Percentiles rank a stretch among this genome's conserved stretches.
Conservation (phyloP, 2,329 filamentous ascomycete genomes). For the Aspergillus pseudoterreus region DNA sequence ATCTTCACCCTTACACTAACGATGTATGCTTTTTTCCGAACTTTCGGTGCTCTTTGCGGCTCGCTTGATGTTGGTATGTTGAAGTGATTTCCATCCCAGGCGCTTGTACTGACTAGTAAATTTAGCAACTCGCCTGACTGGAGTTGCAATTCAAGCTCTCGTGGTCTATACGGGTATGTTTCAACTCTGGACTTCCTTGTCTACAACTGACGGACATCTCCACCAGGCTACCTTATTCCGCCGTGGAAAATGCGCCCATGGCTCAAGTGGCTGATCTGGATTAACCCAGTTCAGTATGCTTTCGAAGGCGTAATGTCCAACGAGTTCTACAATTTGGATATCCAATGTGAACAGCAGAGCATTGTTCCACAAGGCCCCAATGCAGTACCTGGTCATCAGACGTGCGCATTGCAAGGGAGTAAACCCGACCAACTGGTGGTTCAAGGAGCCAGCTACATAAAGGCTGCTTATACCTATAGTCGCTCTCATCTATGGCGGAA, state of each 20-base stretch:
- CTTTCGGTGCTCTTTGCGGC: slow-evolving; percentile 47
- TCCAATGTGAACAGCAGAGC: slow-evolving; percentile 43
- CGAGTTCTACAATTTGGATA: slow-evolving; percentile 60
- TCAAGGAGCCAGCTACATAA: slow-evolving; percentile 54
- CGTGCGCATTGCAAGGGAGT: slow-evolving; percentile 58
- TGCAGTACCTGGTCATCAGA: slow-evolving; percentile 50
- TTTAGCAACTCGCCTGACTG: slow-evolving; percentile 48
- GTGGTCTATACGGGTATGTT: slow-evolving; percentile 54
- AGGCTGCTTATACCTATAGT: slow-evolving; percentile 41
- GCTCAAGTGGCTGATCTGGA: slow-evolving; percentile 63
- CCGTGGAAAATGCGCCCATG: slow-evolving; percentile 61
- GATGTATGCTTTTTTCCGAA: slow-evolving; percentile 54
- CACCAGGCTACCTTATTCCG: slow-evolving; percentile 57
- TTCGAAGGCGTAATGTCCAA: slow-evolving; percentile 68
- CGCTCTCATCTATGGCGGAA: slow-evolving; percentile 64
- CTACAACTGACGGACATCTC: neutral
- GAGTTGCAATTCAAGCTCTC: slow-evolving; percentile 47
- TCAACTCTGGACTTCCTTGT: neutral
- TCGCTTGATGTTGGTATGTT: slow-evolving; percentile 47
- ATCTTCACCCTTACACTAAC: slow-evolving; percentile 53
- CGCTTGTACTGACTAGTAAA: neutral
- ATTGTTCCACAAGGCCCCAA: slow-evolving; percentile 41
- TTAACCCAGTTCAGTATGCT: slow-evolving; percentile 65
- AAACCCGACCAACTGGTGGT: slow-evolving; percentile 52
- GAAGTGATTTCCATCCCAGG: neutral